Evolutionary conservation across 2,329 filamentous ascomycete species (phyloP).

Genomic region (Dendryphion nanum): DNA sequence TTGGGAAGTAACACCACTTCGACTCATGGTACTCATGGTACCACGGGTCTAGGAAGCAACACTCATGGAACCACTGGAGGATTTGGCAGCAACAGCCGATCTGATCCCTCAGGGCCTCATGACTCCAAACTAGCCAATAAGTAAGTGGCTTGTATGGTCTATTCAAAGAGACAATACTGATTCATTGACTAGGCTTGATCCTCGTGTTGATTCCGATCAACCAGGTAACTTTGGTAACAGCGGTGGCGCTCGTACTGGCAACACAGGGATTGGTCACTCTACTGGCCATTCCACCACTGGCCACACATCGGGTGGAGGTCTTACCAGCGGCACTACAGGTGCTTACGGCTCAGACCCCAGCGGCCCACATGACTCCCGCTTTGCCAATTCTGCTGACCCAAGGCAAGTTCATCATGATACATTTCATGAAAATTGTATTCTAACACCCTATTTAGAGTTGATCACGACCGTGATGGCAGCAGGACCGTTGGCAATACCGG

Average conservation of each 20-base stretch:
- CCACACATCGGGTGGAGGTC: slow-evolving; percentile 4
- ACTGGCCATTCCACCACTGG: slow-evolving; percentile 1
- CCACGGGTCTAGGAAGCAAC: slow-evolving; percentile 14
- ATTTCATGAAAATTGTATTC: slow-evolving; percentile 12
- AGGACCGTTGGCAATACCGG: background rate
- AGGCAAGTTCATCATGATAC: slow-evolving; percentile 13
- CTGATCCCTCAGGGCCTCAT: slow-evolving; percentile 18
- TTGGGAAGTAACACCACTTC: too few relatives aligned
- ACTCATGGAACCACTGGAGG: background rate
- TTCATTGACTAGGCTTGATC: too few relatives aligned
- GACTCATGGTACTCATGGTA: too few relatives aligned
- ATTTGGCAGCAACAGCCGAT: background rate
- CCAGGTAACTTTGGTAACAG: slow-evolving; percentile 4
- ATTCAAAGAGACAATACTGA: too few relatives aligned
- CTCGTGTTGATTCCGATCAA: slow-evolving; percentile 13
- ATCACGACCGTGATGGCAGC: too few relatives aligned
- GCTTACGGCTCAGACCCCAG: slow-evolving; percentile 7
- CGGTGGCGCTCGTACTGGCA: background rate
- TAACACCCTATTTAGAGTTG: background rate
- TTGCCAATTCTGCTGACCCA: slow-evolving; percentile 18
- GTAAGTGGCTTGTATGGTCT: too few relatives aligned
- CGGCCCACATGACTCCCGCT: slow-evolving; percentile 3
- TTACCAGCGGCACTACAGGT: background rate
- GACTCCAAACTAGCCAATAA: slow-evolving; percentile 14
- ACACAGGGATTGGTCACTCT: background rate